phyloP scores from a whole-genome alignment of 2,329 filamentous ascomycete species.

The Botrytis elliptica region DNA sequence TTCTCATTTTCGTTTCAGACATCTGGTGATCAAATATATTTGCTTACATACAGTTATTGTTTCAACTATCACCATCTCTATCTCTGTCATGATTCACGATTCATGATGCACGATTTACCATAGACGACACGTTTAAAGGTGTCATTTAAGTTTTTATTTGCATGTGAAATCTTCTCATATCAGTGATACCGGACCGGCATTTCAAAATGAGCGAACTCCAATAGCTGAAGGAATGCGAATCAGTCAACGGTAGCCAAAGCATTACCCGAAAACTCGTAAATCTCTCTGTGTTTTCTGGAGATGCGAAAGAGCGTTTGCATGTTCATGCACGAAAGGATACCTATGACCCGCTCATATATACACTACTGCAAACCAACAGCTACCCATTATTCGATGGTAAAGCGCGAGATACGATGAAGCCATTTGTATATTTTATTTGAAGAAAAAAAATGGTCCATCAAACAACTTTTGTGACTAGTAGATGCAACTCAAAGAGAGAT shows the following conservation, averaged over 20 bases:
- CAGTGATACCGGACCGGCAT: not conserved
- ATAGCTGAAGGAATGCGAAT: not conserved
- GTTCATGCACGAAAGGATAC: slow-evolving; percentile 14
- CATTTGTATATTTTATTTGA: not conserved
- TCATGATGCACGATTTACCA: not conserved
- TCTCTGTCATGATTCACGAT: not conserved
- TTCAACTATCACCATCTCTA: slow-evolving; percentile 3
- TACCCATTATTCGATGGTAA: not conserved
- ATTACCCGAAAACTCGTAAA: not conserved
- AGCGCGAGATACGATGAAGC: not conserved
- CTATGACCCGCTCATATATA: not conserved
- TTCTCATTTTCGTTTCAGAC: not conserved
- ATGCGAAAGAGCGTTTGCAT: slow-evolving; percentile 1
- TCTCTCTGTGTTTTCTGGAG: not conserved
- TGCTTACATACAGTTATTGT: not conserved
- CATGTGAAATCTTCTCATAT: slow-evolving; percentile 3
- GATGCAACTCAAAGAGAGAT: not conserved
- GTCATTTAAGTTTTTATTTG: not conserved
- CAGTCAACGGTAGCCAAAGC: not conserved
- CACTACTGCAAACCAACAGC: slow-evolving; percentile 5
- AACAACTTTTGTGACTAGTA: not conserved
- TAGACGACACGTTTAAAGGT: not conserved
- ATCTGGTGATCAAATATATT: not conserved
- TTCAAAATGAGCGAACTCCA: not conserved
- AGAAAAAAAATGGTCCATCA: not conserved